These are phyloP conservation scores for Microdochium nivale DNA, from an alignment of 2,329 filamentous ascomycete species.

Conservation along the genomic window DNA sequence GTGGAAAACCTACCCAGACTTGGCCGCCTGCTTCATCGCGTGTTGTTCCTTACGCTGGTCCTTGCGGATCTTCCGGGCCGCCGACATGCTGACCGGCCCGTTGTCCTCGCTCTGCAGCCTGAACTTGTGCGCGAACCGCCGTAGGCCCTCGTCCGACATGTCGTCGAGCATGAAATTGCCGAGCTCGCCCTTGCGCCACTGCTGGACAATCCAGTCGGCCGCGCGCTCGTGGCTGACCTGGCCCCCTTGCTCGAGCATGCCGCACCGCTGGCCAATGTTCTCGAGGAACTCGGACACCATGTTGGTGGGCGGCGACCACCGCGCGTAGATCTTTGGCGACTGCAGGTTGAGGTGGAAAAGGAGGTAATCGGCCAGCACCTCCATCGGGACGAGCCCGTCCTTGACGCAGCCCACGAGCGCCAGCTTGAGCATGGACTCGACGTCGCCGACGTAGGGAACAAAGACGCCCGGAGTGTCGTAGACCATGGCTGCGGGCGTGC, in stretches of 20 bases:
- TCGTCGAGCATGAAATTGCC: slow-evolving; percentile 76
- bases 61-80: slow-evolving; percentile 61
- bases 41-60: slow-evolving; percentile 36
- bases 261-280: slow-evolving; percentile 63
- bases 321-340: slow-evolving; percentile 52
- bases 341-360: slow-evolving; percentile 73
- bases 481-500: slow-evolving; percentile 28
- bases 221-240: slow-evolving; percentile 61
- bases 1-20: neutral
- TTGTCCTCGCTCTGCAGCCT: slow-evolving; percentile 31
- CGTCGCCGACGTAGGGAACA: slow-evolving; percentile 78
- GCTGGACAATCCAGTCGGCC: slow-evolving; percentile 71
- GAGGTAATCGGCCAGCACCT: slow-evolving; percentile 81
- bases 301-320: slow-evolving; percentile 67
- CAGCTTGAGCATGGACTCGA: slow-evolving; percentile 91
- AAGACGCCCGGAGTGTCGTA: slow-evolving; percentile 97
- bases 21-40: slow-evolving; percentile 20
- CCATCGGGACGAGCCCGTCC: slow-evolving; percentile 70
- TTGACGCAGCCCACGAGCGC: slow-evolving; percentile 86
- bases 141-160: slow-evolving; percentile 50
- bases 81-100: slow-evolving; percentile 51
- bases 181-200: slow-evolving; percentile 70
- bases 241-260: slow-evolving; percentile 67
- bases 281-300: slow-evolving; percentile 67
- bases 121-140: slow-evolving; percentile 7